Conservation (phyloP, 2,329 filamentous ascomycete genomes). For the Celoporthe dispersa region DNA sequence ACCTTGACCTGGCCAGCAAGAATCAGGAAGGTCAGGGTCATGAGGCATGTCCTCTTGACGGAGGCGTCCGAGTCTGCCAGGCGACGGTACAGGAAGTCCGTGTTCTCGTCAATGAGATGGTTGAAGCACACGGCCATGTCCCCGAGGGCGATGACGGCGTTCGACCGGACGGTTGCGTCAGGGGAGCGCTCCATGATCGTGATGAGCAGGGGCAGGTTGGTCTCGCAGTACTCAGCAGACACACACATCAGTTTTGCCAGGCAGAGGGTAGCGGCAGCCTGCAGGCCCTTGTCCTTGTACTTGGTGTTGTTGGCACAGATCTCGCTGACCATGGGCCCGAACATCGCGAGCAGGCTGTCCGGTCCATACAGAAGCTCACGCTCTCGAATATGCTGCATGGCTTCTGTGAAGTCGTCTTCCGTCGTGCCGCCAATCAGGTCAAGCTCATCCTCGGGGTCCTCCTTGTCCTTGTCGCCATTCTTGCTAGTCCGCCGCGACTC, state of each 20-base stretch:
- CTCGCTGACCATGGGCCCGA: conserved; percentile 88
- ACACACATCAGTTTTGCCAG: conserved; percentile 99
- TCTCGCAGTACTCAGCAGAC: conserved; percentile 93
- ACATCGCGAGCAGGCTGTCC: conserved; percentile 83
- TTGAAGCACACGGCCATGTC: conserved; percentile 99
- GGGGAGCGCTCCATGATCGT: conserved; percentile 96
- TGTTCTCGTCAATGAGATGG: conserved; percentile 98
- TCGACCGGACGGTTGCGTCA: conserved; percentile 90
- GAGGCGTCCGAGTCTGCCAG: conserved; percentile 86
- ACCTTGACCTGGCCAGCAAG: conserved; percentile 98
- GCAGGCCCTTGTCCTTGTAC: conserved; percentile 86
- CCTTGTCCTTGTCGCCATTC: conserved; percentile 48
- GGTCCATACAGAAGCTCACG: conserved; percentile 82
- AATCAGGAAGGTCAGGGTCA: conserved; percentile 98
- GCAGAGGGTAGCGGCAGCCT: conserved; percentile 91
- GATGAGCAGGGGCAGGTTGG: conserved; percentile 89
- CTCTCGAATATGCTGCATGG: conserved; percentile 83
- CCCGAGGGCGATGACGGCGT: conserved; percentile 93
- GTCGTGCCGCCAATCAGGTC: conserved; percentile 97
- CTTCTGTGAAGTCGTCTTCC: conserved; percentile 90
- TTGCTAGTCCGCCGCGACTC: conserved; percentile 37
- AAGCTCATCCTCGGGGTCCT: conserved; percentile 81
- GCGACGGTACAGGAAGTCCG: conserved; percentile 93
- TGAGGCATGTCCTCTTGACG: conserved; percentile 95
- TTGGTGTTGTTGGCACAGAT: conserved; percentile 94